Evolutionary conservation across 2,329 filamentous ascomycete species (phyloP), one percentile per base, ranked within the genome.

Genomic region (Diplodia mutila): DNA sequence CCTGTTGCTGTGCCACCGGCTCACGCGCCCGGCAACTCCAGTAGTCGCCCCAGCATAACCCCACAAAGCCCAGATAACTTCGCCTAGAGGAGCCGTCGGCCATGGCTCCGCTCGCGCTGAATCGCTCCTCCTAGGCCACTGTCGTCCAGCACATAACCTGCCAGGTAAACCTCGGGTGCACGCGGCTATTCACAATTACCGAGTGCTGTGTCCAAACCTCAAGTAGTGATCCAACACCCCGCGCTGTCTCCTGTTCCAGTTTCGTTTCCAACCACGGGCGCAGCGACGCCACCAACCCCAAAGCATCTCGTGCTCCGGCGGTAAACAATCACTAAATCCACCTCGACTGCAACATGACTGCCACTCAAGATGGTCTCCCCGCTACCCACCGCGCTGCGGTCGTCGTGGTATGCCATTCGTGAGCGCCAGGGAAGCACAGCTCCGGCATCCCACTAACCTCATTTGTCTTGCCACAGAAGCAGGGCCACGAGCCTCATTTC

Each of bases 401-500:
- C 34, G 16, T 66, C 25, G 64, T 55, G 64, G 64, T 66, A 66
- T 16, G 63, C n/a, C 1, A 21, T 39, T 23, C 18, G 18, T 21
- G 23, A 37, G n/a, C 48, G 23, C 42, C 23, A 37, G n/a, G 29
- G 21, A 6, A 18, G 14, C 23, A n/a, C 29, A 9, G 18, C 23
- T 21, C n/a, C 34, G 23, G 8, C 27, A 5, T 2, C 18, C 42
- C 14, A 61, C 55, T 61, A n/a, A 48, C 52, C 32, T 4, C 6
- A 6, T 27, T 34, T 29, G 39, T 52, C 39, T 11, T 12, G 5
- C 25, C 16, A n/a, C 42, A 66, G 64, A 48, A 66, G 55, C 39
- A 83, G 72, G 84, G 84, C 1, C 82, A 82, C 0, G 75, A 84
- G 69, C 85, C 85, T 69, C 73, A 73, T n/a, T 76, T 85, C 46